phyloP scores from a whole-genome alignment of 805 yeast species.

The Ogataea methylovora region DNA sequence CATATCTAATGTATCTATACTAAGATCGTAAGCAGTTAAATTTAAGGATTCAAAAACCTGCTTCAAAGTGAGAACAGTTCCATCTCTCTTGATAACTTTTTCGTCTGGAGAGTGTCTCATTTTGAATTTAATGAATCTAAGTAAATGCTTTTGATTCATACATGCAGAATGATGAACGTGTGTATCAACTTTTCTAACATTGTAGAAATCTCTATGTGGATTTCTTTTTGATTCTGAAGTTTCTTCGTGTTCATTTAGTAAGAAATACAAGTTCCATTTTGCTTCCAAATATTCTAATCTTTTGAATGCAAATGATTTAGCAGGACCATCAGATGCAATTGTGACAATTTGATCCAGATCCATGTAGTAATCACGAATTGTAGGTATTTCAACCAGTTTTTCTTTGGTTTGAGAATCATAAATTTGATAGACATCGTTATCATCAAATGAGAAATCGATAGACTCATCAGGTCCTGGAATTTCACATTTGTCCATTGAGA shows the following conservation, averaged over 20 bases:
- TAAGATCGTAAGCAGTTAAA: conserved; percentile 87
- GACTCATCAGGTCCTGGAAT: conserved; percentile 44
- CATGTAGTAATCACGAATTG: conserved; percentile 74
- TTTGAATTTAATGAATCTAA: conserved; percentile 91
- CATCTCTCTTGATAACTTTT: conserved; percentile 90
- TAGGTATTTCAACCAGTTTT: conserved; percentile 61
- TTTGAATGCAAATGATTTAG: conserved; percentile 92
- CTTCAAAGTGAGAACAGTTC: conserved; percentile 73
- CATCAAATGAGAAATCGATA: conserved; percentile 39
- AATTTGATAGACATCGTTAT: conserved; percentile 60
- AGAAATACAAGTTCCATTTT: conserved; percentile 85
- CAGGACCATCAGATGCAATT: conserved; percentile 89
- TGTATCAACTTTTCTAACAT: conserved; percentile 94
- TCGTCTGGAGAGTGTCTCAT: conserved; percentile 82
- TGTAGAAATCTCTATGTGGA: conserved; percentile 96
- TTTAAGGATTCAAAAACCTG: conserved; percentile 89
- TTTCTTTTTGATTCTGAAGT: conserved; percentile 82
- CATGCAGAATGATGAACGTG: conserved; percentile 99
- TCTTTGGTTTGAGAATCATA: conserved; percentile 20
- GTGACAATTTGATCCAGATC: conserved; percentile 71
- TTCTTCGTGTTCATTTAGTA: conserved; percentile 90
- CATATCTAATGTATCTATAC: conserved; percentile 97
- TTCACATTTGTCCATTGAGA: conserved; percentile 47
- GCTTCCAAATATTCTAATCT: conserved; percentile 92
- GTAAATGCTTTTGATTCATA: conserved; percentile 95